Percentiles rank a stretch among this genome's conserved stretches.
Evolutionary conservation across 306 rosid genomes (phyloP).

Genomic region (Rosa chinensis): DNA sequence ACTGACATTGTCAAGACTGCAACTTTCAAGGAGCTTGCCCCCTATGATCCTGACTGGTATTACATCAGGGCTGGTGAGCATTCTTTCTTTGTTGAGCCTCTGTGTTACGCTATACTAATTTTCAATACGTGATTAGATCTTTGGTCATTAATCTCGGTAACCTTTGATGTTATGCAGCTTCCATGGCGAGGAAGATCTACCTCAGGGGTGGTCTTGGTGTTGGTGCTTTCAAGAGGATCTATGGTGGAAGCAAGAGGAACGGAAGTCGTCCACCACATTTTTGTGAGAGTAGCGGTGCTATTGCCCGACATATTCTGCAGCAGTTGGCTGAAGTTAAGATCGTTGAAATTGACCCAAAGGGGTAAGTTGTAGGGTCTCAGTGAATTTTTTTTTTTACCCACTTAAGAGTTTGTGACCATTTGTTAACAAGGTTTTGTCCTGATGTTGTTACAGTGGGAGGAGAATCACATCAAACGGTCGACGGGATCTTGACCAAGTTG

Average conservation of each 20-base stretch:
- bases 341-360: slow-evolving; percentile 43
- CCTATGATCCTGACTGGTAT: slow-evolving; percentile 65
- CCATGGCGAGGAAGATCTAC: slow-evolving; percentile 67
- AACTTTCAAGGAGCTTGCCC: slow-evolving; percentile 55
- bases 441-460: slow-evolving; percentile 43
- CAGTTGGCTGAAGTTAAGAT: slow-evolving; percentile 43
- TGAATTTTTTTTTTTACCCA: not conserved
- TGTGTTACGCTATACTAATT: not conserved
- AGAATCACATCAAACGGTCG: slow-evolving; percentile 53
- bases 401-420: not conserved
- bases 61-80: slow-evolving; percentile 47
- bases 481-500: slow-evolving; percentile 67
- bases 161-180: slow-evolving; percentile 29
- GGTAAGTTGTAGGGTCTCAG: slow-evolving; percentile 28
- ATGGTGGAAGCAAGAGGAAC: slow-evolving; percentile 61
- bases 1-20: slow-evolving; percentile 62
- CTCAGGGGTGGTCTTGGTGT: slow-evolving; percentile 67
- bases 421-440: not conserved
- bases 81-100: not conserved
- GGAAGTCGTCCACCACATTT: slow-evolving; percentile 70
- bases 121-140: not conserved
- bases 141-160: not conserved
- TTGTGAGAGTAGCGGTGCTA: slow-evolving; percentile 59
- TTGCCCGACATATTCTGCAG: slow-evolving; percentile 53
- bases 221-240: slow-evolving; percentile 55